A percentile compares a stretch with the other conserved stretches of the same genome.
Evolutionary conservation across 805 yeast species (phyloP).

Genomic region (Barnettozyma populi): DNA sequence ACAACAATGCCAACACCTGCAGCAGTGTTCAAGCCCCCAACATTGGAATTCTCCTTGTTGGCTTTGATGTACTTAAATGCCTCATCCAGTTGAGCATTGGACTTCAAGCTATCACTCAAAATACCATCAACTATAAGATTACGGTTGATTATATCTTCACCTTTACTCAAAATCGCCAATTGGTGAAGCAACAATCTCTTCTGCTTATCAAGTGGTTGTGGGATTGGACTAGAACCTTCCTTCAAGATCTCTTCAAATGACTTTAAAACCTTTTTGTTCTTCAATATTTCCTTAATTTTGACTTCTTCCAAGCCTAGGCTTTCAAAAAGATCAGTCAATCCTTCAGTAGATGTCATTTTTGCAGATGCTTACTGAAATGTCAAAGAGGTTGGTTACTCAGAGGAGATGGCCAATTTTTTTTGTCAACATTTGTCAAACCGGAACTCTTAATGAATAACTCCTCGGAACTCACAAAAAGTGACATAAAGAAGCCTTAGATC

Average conservation of each 20-base stretch:
- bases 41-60: conserved; percentile 38
- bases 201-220: conserved; percentile 46
- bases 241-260: conserved; percentile 58
- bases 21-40: conserved; percentile 50
- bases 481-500: background rate
- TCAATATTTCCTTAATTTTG: conserved; percentile 73
- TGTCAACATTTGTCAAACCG: background rate
- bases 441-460: background rate
- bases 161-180: conserved; percentile 69
- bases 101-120: conserved; percentile 54
- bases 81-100: conserved; percentile 72
- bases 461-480: background rate
- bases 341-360: conserved; percentile 28
- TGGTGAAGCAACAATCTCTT: conserved; percentile 65
- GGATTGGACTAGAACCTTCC: conserved; percentile 32
- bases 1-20: conserved; percentile 82
- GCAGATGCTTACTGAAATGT: background rate
- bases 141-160: conserved; percentile 42
- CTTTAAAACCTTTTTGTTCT: conserved; percentile 77
- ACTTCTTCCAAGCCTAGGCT: conserved; percentile 64
- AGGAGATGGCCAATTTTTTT: conserved; percentile 1
- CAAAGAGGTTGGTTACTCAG: background rate
- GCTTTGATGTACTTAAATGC: conserved; percentile 69
- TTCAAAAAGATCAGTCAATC: conserved; percentile 29
- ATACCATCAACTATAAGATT: conserved; percentile 55